Evolutionary conservation across 805 yeast species (phyloP), one percentile per base, ranked within the genome.

Genomic region (Wickerhamomyces strasburgensis): DNA sequence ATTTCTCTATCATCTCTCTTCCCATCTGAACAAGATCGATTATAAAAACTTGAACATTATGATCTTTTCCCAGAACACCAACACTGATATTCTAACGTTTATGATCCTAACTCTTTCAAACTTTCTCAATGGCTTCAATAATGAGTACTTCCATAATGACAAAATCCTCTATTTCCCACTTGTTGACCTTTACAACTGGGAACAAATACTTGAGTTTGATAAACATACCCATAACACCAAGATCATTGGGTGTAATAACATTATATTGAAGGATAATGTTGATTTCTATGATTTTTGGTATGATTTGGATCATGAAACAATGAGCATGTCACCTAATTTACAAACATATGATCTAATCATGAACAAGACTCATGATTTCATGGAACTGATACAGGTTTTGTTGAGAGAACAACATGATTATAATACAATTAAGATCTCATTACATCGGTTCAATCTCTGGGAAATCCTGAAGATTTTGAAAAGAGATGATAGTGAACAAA

Each of bases 201-300:
- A 75, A 40, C 42, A 59, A 51, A 35, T 67, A 61, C 42, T 62
- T 48, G 21, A 61, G 60, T 19, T 40, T 21, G 41, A 46, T 10
- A 31, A 44, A 9, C 39, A 37, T 11, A 34, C 48, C 1, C 39
- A 46, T 14, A 40, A 38, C 11, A 52, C 55, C 18, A 75, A 64
- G 47, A 59, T 82, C 33, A 70, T 83, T 2, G 90, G 90, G 4
- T 80, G 87, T 3, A 75, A 81, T 28, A 82, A 82, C 51, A 73
- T 81, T 13, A 70, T 79, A 28, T 73, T 82, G 51, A 76, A 75
- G 48, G 67, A 72, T 23, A 70, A 70, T 39, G 65, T 62, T 23
- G 65, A 65, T 31, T 51, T 72, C 15, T 81, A 84, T 82, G 84
- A 82, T 54, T 54, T 77, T 23, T 67, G 75, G 42, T 73, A 77